These are phyloP conservation scores for Marchantia paleacea DNA, from an alignment of 225 moss, liverwort and hornwort genomes.

Conservation along the genomic window DNA sequence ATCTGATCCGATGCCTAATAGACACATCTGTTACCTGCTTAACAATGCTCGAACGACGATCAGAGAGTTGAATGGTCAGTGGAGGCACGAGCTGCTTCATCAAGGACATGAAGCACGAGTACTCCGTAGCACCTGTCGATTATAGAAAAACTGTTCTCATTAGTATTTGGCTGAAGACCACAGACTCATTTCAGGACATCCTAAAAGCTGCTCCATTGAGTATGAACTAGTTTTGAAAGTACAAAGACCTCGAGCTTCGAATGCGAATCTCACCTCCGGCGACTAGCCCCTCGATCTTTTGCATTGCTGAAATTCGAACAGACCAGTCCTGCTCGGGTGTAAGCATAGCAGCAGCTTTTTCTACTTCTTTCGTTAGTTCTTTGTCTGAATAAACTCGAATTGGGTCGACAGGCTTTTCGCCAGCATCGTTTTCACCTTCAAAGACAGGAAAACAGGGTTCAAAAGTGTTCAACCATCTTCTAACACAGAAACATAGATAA, in stretches of 20 bases:
- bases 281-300: conserved; percentile 84
- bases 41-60: conserved; percentile 97
- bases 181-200: too few relatives aligned
- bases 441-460: neutral
- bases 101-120: conserved; percentile 61
- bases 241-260: neutral
- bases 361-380: conserved; percentile 81
- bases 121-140: conserved; percentile 71
- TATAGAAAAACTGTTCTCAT: neutral
- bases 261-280: conserved; percentile 60
- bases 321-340: conserved; percentile 94
- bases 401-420: conserved; percentile 73
- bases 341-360: conserved; percentile 79
- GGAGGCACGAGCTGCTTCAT: conserved; percentile 91
- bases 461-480: neutral
- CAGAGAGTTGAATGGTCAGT: conserved; percentile 76
- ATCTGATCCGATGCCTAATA: neutral
- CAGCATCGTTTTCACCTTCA: conserved; percentile 60
- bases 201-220: too few relatives aligned
- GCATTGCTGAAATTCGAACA: conserved; percentile 84
- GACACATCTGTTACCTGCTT: conserved; percentile 57
- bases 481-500: neutral
- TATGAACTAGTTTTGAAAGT: too few relatives aligned
- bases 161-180: too few relatives aligned
- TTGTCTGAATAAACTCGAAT: conserved; percentile 82